Percentiles rank a stretch among this genome's conserved stretches.
phyloP scores from a whole-genome alignment of 768 basidiomycete genomes.

The Lentinula boryana region DNA sequence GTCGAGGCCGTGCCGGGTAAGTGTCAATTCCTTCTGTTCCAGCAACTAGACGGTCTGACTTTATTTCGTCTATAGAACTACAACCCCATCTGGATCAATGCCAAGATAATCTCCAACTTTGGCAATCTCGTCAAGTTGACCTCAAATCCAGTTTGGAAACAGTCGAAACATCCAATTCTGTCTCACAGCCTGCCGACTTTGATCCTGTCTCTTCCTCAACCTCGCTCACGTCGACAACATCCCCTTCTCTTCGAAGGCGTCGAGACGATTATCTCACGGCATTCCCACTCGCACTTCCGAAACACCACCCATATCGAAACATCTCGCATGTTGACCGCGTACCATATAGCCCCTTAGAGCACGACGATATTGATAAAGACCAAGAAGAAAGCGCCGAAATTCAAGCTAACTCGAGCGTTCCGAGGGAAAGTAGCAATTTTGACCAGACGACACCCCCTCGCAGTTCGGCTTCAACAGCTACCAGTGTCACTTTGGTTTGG shows the following conservation, averaged over 20 bases:
- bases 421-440: not conserved
- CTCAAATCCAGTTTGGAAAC: constrained; percentile 21
- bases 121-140: constrained; percentile 49
- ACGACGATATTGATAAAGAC: constrained; percentile 7
- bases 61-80: constrained; percentile 44
- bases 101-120: constrained; percentile 59
- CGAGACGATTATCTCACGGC: constrained; percentile 27
- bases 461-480: constrained; percentile 9
- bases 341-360: not conserved
- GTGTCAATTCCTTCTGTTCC: constrained; percentile 14
- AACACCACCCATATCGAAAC: constrained; percentile 23
- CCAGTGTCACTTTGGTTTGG: constrained; percentile 14
- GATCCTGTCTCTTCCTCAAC: constrained; percentile 25
- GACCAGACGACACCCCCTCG: not conserved
- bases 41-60: not conserved
- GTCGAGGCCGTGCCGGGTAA: constrained; percentile 69
- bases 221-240: constrained; percentile 42
- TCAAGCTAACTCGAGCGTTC: constrained; percentile 8
- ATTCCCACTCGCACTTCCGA: constrained; percentile 23
- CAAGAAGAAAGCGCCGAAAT: constrained; percentile 4
- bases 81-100: constrained; percentile 62
- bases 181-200: constrained; percentile 2
- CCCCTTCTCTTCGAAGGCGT: not conserved
- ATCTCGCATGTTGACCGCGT: constrained; percentile 7
- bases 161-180: not conserved